These are phyloP conservation scores for Schizonepeta tenuifolia DNA, from an alignment of 257 asterid species.

Conservation along the genomic window DNA sequence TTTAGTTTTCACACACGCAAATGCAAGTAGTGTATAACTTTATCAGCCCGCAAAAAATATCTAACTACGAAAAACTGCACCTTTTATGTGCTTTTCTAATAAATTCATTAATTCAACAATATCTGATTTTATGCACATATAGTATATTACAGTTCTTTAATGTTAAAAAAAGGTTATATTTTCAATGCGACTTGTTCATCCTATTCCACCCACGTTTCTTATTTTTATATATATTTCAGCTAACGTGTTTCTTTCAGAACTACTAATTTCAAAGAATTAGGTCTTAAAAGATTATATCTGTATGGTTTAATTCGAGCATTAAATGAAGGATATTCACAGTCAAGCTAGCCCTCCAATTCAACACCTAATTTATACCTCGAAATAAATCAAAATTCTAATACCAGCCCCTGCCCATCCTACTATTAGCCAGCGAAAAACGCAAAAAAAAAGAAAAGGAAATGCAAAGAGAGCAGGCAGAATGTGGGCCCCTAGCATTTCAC, in stretches of 20 bases:
- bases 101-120: not conserved
- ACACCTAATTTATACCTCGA: slow-evolving; percentile 18
- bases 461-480: slow-evolving; percentile 20
- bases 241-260: not conserved
- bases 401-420: slow-evolving; percentile 18
- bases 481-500: slow-evolving; percentile 34
- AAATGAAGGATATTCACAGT: slow-evolving; percentile 16
- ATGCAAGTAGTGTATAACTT: not conserved
- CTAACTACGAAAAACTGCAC: not conserved
- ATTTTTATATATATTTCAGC: not conserved
- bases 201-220: not conserved
- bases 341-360: slow-evolving; percentile 25
- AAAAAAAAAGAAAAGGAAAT: slow-evolving; percentile 12
- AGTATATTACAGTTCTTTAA: not conserved
- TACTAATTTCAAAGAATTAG: slow-evolving; percentile 3
- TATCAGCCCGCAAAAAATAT: not conserved
- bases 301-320: slow-evolving; percentile 23
- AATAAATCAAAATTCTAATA: slow-evolving; percentile 21
- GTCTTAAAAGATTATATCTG: not conserved
- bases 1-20: slow-evolving; percentile 13
- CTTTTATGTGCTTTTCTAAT: not conserved
- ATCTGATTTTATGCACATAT: not conserved
- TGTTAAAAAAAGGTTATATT: not conserved
- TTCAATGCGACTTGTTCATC: not conserved
- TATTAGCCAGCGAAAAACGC: not conserved